phyloP scores from a whole-genome alignment of 2,329 filamentous ascomycete species.

The Alternaria dauci region DNA sequence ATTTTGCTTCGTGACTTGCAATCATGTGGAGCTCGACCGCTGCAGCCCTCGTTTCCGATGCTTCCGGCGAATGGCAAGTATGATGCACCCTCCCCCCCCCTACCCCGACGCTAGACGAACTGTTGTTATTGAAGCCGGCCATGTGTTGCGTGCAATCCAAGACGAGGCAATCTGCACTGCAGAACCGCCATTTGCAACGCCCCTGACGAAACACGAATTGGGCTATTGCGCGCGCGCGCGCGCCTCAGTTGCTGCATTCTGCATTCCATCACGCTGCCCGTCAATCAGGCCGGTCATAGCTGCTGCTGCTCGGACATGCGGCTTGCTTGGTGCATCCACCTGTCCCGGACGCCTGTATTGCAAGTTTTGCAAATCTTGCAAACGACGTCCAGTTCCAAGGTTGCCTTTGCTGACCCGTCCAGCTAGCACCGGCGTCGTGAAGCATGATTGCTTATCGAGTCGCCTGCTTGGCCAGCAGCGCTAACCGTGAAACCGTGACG shows the following conservation, averaged over 20 bases:
- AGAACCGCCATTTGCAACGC: constrained; percentile 42
- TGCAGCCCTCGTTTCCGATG: constrained; percentile 30
- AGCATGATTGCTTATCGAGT: constrained; percentile 43
- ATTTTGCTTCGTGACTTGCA: constrained; percentile 42
- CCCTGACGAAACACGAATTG: constrained; percentile 50
- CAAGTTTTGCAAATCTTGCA: constrained; percentile 24
- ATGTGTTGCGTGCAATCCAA: constrained; percentile 38
- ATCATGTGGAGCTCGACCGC: constrained; percentile 37
- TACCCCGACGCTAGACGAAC: constrained; percentile 29
- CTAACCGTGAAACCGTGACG: constrained; percentile 46
- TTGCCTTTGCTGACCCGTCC: constrained; percentile 25
- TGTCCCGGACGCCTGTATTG: constrained; percentile 22
- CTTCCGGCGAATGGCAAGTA: constrained; percentile 37
- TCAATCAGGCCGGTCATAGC: constrained; percentile 11
- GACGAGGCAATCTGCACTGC: constrained; percentile 52
- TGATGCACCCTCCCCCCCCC: constrained; percentile 7
- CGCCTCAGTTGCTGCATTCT: constrained; percentile 25
- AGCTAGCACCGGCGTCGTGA: constrained; percentile 26
- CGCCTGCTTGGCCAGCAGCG: constrained; percentile 37
- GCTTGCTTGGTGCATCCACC: constrained; percentile 27
- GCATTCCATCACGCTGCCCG: constrained; percentile 18
- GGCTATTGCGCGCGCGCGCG: constrained; percentile 21
- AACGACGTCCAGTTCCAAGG: constrained; percentile 14
- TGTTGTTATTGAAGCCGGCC: constrained; percentile 30
- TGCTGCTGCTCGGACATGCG: constrained; percentile 15